Evolutionary conservation across 2,329 filamentous ascomycete species (phyloP).

Genomic region (Hymenotorrendiella dingleyae): DNA sequence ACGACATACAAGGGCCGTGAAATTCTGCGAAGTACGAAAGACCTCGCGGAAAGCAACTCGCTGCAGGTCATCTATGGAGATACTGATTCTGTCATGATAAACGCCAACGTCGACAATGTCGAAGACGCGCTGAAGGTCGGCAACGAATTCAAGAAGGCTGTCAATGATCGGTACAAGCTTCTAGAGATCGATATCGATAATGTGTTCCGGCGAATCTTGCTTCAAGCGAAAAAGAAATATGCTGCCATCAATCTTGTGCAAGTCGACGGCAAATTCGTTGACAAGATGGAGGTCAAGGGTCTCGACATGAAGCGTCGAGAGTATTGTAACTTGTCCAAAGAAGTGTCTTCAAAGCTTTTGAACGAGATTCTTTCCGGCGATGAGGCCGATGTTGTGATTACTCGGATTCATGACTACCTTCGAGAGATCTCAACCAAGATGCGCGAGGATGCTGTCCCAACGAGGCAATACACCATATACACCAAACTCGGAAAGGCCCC

Average conservation of each 20-base stretch:
- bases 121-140: constrained; percentile 87
- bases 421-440: constrained; percentile 80
- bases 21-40: constrained; percentile 93
- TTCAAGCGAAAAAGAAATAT: constrained; percentile 99
- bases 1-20: constrained; percentile 97
- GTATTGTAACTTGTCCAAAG: constrained; percentile 92
- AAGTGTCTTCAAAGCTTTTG: constrained; percentile 84
- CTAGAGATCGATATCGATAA: constrained; percentile 99
- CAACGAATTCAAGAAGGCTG: constrained; percentile 87
- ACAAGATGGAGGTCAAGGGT: constrained; percentile 97
- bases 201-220: constrained; percentile 83
- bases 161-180: constrained; percentile 88
- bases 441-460: constrained; percentile 69
- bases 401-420: constrained; percentile 89
- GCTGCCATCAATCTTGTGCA: constrained; percentile 92
- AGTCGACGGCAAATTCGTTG: constrained; percentile 79
- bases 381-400: constrained; percentile 80
- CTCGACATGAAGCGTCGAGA: constrained; percentile 97
- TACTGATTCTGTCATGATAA: constrained; percentile 99
- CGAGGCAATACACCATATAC: constrained; percentile 92
- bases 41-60: constrained; percentile 83
- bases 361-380: constrained; percentile 93
- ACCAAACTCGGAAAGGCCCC: constrained; percentile 95
- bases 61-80: constrained; percentile 97
- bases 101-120: constrained; percentile 92